A percentile compares a stretch with the other conserved stretches of the same genome.
Conservation (phyloP, 75 land plant species). For the Selaginella moellendorffii region DNA sequence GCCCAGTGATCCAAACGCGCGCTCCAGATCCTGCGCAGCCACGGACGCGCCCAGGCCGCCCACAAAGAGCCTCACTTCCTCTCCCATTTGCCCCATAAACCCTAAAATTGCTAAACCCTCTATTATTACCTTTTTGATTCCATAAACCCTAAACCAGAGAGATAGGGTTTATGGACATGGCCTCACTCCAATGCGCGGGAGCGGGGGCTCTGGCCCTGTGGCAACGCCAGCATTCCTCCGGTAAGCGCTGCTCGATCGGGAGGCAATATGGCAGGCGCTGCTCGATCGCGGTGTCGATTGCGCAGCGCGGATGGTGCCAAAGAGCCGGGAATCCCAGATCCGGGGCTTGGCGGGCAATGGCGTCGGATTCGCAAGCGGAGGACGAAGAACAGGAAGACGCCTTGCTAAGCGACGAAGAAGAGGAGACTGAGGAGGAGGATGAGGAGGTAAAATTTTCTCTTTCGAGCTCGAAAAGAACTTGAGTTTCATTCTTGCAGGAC, state of each 20-base stretch:
- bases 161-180: too few relatives aligned
- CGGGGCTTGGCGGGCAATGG: neutral
- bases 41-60: constrained; percentile 67
- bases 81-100: neutral
- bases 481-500: neutral
- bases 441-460: too few relatives aligned
- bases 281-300: too few relatives aligned
- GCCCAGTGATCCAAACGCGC: constrained; percentile 49
- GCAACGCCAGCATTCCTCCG: too few relatives aligned
- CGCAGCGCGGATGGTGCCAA: too few relatives aligned
- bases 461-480: neutral
- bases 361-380: neutral
- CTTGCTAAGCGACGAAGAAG: neutral
- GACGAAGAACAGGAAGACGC: neutral
- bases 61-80: constrained; percentile 40
- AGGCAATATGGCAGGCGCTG: too few relatives aligned
- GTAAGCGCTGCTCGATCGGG: too few relatives aligned
- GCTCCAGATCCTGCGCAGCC: constrained; percentile 34
- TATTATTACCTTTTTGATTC: too few relatives aligned
- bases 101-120: neutral
- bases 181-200: too few relatives aligned
- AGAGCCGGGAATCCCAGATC: too few relatives aligned
- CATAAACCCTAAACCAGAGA: constrained; percentile 1
- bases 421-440: too few relatives aligned
- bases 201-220: too few relatives aligned